Evolutionary conservation across 352 stramenopile genomes (phyloP).

Genomic region (Phytophthora pini): DNA sequence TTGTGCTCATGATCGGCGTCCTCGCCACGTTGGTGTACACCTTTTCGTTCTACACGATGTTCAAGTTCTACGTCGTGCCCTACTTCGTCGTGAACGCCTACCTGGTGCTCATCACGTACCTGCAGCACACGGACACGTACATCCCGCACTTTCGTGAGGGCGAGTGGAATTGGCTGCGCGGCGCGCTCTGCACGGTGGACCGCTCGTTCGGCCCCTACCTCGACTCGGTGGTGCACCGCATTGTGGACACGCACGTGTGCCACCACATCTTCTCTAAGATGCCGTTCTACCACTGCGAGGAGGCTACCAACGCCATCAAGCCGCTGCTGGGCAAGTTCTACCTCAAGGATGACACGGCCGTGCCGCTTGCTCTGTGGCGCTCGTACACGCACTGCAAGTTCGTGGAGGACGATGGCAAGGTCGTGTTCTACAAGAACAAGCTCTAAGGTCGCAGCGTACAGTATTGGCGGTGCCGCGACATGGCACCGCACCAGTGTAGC

Average conservation of each 20-base stretch:
- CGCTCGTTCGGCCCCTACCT: slow-evolving; percentile 96
- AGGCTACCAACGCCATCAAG: slow-evolving; percentile 95
- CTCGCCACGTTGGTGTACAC: slow-evolving; percentile 64
- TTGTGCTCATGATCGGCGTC: slow-evolving; percentile 74
- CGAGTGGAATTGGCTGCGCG: slow-evolving; percentile 97
- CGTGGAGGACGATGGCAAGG: slow-evolving; percentile 92
- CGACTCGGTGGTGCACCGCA: slow-evolving; percentile 97
- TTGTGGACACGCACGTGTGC: slow-evolving; percentile 97
- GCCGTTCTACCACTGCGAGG: slow-evolving; percentile 98
- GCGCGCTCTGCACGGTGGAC: slow-evolving; percentile 97
- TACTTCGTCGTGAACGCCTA: slow-evolving; percentile 97
- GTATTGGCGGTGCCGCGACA: slow-evolving; percentile 1
- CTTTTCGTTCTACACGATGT: slow-evolving; percentile 85
- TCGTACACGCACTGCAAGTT: slow-evolving; percentile 95
- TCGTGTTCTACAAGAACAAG: slow-evolving; percentile 92
- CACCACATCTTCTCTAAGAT: slow-evolving; percentile 99
- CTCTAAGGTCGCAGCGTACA: slow-evolving; percentile 25
- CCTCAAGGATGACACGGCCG: slow-evolving; percentile 93
- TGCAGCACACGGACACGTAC: slow-evolving; percentile 98
- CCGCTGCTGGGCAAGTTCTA: slow-evolving; percentile 95
- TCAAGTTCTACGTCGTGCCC: slow-evolving; percentile 95
- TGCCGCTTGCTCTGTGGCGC: slow-evolving; percentile 91
- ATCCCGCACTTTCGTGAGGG: slow-evolving; percentile 96
- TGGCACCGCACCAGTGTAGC: slow-evolving; percentile 3
- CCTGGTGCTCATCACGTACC: slow-evolving; percentile 97